phyloP scores from a whole-genome alignment of 164 flowering plant genomes.

The Chloranthus sessilifolius region DNA sequence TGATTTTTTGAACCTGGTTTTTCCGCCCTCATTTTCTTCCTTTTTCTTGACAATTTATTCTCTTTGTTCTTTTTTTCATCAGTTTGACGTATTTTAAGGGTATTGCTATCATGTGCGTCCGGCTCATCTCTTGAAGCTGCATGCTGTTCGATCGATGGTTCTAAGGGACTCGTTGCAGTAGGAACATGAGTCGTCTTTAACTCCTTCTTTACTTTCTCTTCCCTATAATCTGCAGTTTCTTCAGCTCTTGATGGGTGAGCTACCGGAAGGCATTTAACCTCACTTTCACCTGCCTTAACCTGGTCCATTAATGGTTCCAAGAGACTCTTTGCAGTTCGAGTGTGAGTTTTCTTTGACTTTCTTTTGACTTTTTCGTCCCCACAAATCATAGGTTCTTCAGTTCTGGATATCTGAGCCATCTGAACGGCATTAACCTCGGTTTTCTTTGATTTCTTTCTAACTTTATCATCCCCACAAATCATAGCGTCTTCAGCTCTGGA shows the following conservation, averaged over 20 bases:
- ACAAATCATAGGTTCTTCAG: no score
- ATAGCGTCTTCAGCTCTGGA: no score
- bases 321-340: no score
- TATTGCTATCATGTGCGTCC: not conserved
- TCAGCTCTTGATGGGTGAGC: conserved; percentile 9
- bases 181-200: conserved; percentile 21
- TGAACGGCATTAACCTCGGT: no score
- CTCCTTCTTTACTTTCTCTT: conserved; percentile 24
- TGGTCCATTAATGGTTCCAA: no score
- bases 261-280: conserved; percentile 11
- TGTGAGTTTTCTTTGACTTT: no score
- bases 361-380: no score
- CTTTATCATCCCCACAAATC: no score
- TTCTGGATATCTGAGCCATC: no score
- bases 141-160: conserved; percentile 12
- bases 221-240: conserved; percentile 16
- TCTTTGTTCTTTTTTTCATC: conserved; percentile 12
- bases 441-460: no score
- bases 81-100: conserved; percentile 1
- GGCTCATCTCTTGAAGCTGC: conserved; percentile 6
- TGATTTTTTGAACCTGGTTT: conserved; percentile 16
- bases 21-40: conserved; percentile 13
- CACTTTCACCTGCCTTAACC: conserved; percentile 13
- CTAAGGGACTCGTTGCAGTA: conserved; percentile 13
- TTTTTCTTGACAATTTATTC: conserved; percentile 13